Conservation (phyloP, 495 filamentous ascomycete species). For the Penicillium lagena region DNA sequence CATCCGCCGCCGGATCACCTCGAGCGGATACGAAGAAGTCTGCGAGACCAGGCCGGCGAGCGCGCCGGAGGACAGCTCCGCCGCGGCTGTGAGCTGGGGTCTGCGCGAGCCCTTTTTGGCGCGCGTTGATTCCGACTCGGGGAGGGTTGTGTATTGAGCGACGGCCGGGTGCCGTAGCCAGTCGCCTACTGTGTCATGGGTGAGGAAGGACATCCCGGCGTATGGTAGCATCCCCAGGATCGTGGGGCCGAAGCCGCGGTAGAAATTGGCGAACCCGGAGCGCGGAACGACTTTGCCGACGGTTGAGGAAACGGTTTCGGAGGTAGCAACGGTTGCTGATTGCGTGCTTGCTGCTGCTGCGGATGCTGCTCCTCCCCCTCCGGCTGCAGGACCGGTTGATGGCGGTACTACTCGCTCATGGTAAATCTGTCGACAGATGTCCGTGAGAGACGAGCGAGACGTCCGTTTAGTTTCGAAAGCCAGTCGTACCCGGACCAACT, state of each 20-base stretch:
- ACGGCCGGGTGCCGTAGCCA: conserved; percentile 61
- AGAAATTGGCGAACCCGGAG: conserved; percentile 80
- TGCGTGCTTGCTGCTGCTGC: conserved; percentile 16
- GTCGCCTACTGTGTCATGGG: conserved; percentile 83
- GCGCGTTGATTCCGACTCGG: conserved; percentile 25
- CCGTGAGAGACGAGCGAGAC: conserved; percentile 55
- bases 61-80: conserved; percentile 78
- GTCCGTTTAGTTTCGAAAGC: conserved; percentile 84
- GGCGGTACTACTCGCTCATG: conserved; percentile 51
- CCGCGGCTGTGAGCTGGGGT: conserved; percentile 55
- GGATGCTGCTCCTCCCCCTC: conserved; percentile 14
- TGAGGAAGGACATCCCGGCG: conserved; percentile 94
- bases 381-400: conserved; percentile 14
- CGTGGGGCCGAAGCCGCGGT: conserved; percentile 86
- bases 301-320: conserved; percentile 27
- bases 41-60: conserved; percentile 82
- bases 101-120: conserved; percentile 21
- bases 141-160: conserved; percentile 60
- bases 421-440: conserved; percentile 80
- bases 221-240: conserved; percentile 93
- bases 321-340: conserved; percentile 20
- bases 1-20: conserved; percentile 88
- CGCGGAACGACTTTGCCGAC: conserved; percentile 45
- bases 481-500: conserved; percentile 84
- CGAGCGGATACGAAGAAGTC: conserved; percentile 86